phyloP scores from a whole-genome alignment of 148 eudicot genomes.

The Fagopyrum homotropicum region DNA sequence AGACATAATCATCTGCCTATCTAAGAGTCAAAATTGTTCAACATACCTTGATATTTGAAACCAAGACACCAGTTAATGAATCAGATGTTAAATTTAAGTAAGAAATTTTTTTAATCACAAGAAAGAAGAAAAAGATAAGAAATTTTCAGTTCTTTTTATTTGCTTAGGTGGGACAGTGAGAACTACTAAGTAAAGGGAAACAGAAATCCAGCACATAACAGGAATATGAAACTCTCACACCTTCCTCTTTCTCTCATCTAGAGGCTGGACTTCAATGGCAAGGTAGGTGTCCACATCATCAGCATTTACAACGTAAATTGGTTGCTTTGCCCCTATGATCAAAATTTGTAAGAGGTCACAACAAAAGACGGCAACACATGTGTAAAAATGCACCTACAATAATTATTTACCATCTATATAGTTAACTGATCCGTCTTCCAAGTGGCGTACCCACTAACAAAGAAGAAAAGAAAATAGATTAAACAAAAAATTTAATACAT shows the following conservation, averaged over 20 bases:
- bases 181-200: neutral
- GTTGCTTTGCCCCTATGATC: constrained; percentile 84
- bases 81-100: neutral
- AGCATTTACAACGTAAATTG: constrained; percentile 76
- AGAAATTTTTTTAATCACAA: neutral
- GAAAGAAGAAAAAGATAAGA: neutral
- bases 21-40: no score
- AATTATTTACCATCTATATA: constrained; percentile 66
- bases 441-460: constrained; percentile 83
- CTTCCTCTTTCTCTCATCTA: constrained; percentile 87
- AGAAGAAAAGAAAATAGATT: constrained; percentile 17
- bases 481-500: constrained; percentile 8
- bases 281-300: constrained; percentile 81
- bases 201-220: neutral
- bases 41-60: no score
- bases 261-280: constrained; percentile 92
- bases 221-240: constrained; percentile 20
- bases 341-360: constrained; percentile 12
- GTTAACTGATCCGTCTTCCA: constrained; percentile 93
- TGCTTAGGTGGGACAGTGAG: neutral
- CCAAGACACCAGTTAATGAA: no score
- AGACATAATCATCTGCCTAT: no score
- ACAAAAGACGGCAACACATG: neutral
- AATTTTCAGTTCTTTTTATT: neutral
- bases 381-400: neutral